phyloP scores from a whole-genome alignment of 495 filamentous ascomycete genomes.

The Xylaria grammica region DNA sequence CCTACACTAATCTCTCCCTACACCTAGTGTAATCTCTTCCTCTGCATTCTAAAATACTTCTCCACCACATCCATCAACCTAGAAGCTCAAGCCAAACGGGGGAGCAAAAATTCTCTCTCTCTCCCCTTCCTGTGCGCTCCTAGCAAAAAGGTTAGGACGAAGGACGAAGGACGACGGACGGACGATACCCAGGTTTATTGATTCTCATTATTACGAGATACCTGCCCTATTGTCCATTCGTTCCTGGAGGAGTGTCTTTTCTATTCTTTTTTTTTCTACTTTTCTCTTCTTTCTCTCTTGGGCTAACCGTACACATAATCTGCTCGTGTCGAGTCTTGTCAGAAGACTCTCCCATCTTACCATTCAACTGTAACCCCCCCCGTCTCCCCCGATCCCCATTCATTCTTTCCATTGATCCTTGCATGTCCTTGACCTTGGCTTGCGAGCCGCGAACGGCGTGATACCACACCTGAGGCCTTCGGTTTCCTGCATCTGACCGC shows the following conservation, averaged over 20 bases:
- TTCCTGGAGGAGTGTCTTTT: too few relatives aligned
- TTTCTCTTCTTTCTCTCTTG: too few relatives aligned
- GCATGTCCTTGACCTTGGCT: conserved; percentile 20
- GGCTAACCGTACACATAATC: too few relatives aligned
- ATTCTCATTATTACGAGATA: too few relatives aligned
- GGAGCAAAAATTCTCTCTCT: conserved; percentile 17
- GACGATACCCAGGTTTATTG: too few relatives aligned
- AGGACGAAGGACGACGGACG: too few relatives aligned
- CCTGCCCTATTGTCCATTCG: too few relatives aligned
- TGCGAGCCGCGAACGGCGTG: conserved; percentile 24
- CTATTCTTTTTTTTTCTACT: too few relatives aligned
- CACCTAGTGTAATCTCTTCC: neutral
- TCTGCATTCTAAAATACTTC: neutral
- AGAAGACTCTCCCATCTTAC: neutral
- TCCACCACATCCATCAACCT: conserved; percentile 4
- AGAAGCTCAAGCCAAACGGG: neutral
- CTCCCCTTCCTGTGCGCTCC: neutral
- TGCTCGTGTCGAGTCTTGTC: too few relatives aligned
- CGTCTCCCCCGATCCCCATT: neutral
- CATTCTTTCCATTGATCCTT: conserved; percentile 7
- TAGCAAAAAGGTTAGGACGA: too few relatives aligned
- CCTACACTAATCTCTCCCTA: neutral
- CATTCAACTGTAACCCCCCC: neutral
- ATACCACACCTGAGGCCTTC: conserved; percentile 26
- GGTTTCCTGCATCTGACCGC: conserved; percentile 41